Base-by-base conservation (phyloP, 352 stramenopile genomes). In the Salisapilia sapeloensis region DNA sequence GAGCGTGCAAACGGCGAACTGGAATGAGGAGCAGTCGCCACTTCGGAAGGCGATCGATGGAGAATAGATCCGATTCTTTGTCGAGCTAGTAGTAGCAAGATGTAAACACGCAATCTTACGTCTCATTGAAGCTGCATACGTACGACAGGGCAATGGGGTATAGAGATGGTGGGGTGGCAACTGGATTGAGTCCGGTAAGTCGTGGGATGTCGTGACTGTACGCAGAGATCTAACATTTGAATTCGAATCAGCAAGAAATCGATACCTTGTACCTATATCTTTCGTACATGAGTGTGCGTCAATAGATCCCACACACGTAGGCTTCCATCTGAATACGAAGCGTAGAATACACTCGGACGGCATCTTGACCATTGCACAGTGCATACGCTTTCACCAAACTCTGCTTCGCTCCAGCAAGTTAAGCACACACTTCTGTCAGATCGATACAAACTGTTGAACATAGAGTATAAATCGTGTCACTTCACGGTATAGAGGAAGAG, bases 281-380 rank as follows among this genome's bases (percentile, higher is more conserved):
- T 10, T 29, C 48, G 27, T 48, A 72, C 57, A 30, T 51, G 58
- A 18, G 46, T 52, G n/a, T 48, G 50, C 8, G 56, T 44, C n/a
- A 58, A 34, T 4, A 79, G 30, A 19, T 83, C 66, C 63, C 60
- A 83, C 5, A 65, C 46, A 1, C 64, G 44, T 13, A 82, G 33
- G 6, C 31, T 48, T 4, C 42, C 53, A 30, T 74, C 54, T 8
- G 53, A 64, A 23, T 59, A 83, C 1, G 55, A 56, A 1, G 56
- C 60, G 24, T 64, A 72, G 35, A 83, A 78, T 4, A 76, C 58
- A 1, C 42, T 50, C 23, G 59, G 46, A 10, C 60, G 60, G 1
- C 53, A 64, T 12, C 50, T 46, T 0, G 66, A 83, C 66, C 66
- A 83, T 14, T 53, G 36, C 10, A 78, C 19, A 3, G 48, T 40